Conservation (phyloP, 2,329 filamentous ascomycete genomes). For the Colletotrichum eremochloae region DNA sequence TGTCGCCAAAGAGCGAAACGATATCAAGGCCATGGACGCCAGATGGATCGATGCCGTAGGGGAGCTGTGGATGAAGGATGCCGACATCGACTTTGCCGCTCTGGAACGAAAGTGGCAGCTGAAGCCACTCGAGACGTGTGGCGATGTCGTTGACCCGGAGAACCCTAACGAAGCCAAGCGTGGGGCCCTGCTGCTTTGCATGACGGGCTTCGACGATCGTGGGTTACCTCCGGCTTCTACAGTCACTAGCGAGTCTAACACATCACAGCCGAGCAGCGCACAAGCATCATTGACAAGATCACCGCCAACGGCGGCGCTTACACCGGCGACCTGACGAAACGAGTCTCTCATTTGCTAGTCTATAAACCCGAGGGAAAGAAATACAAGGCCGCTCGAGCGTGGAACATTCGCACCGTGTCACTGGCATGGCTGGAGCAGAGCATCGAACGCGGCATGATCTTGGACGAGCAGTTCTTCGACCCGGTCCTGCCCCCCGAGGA, state of each 20-base stretch:
- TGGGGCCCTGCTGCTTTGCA: slow-evolving; percentile 63
- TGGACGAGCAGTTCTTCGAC: slow-evolving; percentile 89
- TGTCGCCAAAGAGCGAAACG: slow-evolving; percentile 88
- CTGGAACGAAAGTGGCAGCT: slow-evolving; percentile 78
- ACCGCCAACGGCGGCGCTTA: slow-evolving; percentile 83
- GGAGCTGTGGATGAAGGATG: slow-evolving; percentile 83
- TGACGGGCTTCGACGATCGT: slow-evolving; percentile 70
- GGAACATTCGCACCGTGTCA: slow-evolving; percentile 84
- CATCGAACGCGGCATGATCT: slow-evolving; percentile 86
- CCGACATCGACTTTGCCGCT: slow-evolving; percentile 77
- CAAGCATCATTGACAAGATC: slow-evolving; percentile 77
- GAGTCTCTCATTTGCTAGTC: slow-evolving; percentile 89
- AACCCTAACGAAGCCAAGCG: slow-evolving; percentile 53
- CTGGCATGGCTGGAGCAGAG: slow-evolving; percentile 89
- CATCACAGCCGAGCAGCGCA: slow-evolving; percentile 71
- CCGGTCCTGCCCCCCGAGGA: slow-evolving; percentile 77
- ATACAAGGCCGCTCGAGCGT: slow-evolving; percentile 87
- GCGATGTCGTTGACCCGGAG: slow-evolving; percentile 47
- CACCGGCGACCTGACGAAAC: slow-evolving; percentile 86
- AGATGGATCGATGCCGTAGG: slow-evolving; percentile 88
- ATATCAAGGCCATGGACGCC: slow-evolving; percentile 86
- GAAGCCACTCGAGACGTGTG: slow-evolving; percentile 71
- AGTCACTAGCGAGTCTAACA: slow-evolving; percentile 9
- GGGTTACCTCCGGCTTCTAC: slow-evolving; percentile 39
- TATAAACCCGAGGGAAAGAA: slow-evolving; percentile 86